A percentile compares a stretch with the other conserved stretches of the same genome.
Conservation (phyloP, 2,329 filamentous ascomycete species). For the Cladobotryum mycophilum region DNA sequence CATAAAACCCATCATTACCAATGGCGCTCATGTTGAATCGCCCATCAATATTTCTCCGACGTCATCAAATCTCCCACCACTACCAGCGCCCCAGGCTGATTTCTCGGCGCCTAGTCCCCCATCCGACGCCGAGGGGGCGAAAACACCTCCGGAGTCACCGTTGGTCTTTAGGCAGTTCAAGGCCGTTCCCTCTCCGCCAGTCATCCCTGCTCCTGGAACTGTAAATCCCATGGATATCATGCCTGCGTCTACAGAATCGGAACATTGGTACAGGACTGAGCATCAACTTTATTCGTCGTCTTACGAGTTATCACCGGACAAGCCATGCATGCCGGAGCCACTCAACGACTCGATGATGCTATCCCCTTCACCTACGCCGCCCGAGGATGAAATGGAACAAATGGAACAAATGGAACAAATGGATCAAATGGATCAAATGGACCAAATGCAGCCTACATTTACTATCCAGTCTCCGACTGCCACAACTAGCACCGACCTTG, state of each 20-base stretch:
- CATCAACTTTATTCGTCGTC: slow-evolving; percentile 28
- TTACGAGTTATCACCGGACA: slow-evolving; percentile 18
- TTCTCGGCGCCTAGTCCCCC: slow-evolving; percentile 3
- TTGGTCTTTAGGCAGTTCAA: slow-evolving; percentile 17
- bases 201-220: slow-evolving; percentile 37
- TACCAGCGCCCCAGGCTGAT: slow-evolving; percentile 11
- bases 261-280: slow-evolving; percentile 32
- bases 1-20: slow-evolving; percentile 10
- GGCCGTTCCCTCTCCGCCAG: slow-evolving; percentile 24
- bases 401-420: too few relatives aligned
- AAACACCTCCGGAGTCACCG: slow-evolving; percentile 22
- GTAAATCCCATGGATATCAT: slow-evolving; percentile 51
- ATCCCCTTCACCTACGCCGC: slow-evolving; percentile 20
- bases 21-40: slow-evolving; percentile 10
- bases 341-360: slow-evolving; percentile 8
- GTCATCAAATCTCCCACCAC: slow-evolving; percentile 9
- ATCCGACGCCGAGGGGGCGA: slow-evolving; percentile 11
- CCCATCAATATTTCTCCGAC: slow-evolving; percentile 8
- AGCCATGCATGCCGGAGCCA: background rate
- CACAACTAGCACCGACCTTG: slow-evolving; percentile 18
- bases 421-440: too few relatives aligned
- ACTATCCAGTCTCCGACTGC: slow-evolving; percentile 22
- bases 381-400: background rate
- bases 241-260: slow-evolving; percentile 35
- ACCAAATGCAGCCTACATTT: slow-evolving; percentile 16